phyloP scores from a whole-genome alignment of 352 stramenopile species.

The Phytophthora sp. region DNA sequence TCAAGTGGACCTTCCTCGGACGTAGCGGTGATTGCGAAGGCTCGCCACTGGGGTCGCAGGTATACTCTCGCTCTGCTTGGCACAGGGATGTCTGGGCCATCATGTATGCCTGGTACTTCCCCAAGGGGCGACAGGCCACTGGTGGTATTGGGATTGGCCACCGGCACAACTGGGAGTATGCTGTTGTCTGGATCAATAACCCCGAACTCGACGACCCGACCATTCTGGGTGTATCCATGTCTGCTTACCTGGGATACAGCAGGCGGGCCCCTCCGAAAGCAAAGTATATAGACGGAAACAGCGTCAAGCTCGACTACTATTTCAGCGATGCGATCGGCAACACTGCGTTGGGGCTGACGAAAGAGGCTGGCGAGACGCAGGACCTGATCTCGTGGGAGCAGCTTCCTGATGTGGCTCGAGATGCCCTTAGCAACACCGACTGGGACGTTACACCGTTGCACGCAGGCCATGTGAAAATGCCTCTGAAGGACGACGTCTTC shows the following conservation, averaged over 20 bases:
- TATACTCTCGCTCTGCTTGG: neutral
- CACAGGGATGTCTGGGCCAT: neutral
- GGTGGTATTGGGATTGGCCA: neutral
- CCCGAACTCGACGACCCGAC: neutral
- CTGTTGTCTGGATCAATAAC: conserved; percentile 16
- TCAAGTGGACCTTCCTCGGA: neutral
- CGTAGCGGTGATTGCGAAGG: neutral
- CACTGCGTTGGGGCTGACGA: neutral
- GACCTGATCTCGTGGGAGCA: neutral
- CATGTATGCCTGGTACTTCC: neutral
- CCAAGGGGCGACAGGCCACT: neutral
- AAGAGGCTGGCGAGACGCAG: neutral
- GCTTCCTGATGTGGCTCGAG: neutral
- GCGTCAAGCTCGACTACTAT: neutral
- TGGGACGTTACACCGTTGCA: neutral
- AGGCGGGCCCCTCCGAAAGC: neutral
- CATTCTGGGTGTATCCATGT: neutral
- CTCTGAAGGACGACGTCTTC: neutral
- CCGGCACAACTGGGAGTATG: conserved; percentile 33
- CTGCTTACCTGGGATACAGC: neutral
- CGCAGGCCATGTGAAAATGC: neutral
- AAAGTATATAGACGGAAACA: neutral
- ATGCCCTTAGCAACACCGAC: neutral
- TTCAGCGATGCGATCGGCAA: neutral
- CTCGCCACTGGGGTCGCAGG: neutral